Conservation (phyloP, 2,329 filamentous ascomycete genomes). For the Septoria petroselini region DNA sequence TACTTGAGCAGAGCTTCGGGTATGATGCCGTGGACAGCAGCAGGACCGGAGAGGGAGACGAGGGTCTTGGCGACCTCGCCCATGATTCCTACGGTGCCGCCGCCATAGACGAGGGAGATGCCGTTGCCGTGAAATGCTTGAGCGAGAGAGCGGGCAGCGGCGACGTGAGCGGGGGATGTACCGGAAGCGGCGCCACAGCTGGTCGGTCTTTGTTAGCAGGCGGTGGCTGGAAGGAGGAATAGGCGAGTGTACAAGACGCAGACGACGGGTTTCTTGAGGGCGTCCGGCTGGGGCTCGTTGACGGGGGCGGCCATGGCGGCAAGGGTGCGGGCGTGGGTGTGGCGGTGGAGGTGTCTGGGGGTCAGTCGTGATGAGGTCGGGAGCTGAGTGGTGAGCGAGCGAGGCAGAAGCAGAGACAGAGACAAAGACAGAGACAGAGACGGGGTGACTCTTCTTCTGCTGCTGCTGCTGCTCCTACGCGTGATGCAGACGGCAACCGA, state of each 20-base stretch:
- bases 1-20: conserved; percentile 69
- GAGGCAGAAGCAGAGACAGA: not conserved
- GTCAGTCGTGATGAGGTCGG: not conserved
- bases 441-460: too few relatives aligned
- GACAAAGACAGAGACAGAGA: not conserved
- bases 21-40: conserved; percentile 88
- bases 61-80: conserved; percentile 86
- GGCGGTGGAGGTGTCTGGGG: not conserved
- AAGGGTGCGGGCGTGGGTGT: too few relatives aligned
- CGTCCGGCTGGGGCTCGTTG: conserved; percentile 8
- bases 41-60: conserved; percentile 74
- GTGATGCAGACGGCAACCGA: not conserved
- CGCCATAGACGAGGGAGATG: conserved; percentile 87
- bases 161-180: conserved; percentile 68
- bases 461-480: too few relatives aligned
- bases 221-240: not conserved
- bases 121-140: conserved; percentile 69
- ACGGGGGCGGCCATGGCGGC: conserved; percentile 8
- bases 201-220: conserved; percentile 13
- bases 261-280: conserved; percentile 57
- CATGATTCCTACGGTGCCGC: conserved; percentile 93
- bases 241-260: conserved; percentile 70
- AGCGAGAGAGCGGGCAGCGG: conserved; percentile 73
- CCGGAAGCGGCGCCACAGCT: conserved; percentile 81
- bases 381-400: not conserved